phyloP scores from a whole-genome alignment of 78 protist species.

The Tieghemostelium lacteum region DNA sequence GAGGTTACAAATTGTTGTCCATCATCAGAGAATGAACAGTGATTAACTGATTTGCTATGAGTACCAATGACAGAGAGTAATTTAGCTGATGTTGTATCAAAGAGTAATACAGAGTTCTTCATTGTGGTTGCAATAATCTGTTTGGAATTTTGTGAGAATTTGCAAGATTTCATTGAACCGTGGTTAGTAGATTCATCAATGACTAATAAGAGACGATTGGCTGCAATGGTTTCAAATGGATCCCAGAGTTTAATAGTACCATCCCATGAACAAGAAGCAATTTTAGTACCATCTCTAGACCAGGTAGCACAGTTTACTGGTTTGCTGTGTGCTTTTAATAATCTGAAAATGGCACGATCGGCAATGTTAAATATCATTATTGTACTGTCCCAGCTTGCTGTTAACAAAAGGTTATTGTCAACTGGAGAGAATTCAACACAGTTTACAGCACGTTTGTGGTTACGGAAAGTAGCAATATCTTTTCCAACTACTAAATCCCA shows the following conservation, averaged over 20 bases:
- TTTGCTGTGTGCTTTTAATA: constrained; percentile 41
- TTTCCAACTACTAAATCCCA: constrained; percentile 81
- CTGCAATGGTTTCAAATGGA: constrained; percentile 8
- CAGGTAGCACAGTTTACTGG: constrained; percentile 60
- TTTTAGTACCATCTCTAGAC: constrained; percentile 43
- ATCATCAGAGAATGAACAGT: constrained; percentile 64
- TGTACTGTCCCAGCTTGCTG: constrained; percentile 67
- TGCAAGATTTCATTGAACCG: constrained; percentile 50
- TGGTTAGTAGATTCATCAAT: constrained; percentile 6
- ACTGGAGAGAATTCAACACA: constrained; percentile 47
- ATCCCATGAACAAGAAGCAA: constrained; percentile 81
- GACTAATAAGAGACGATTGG: not conserved
- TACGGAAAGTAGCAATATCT: constrained; percentile 29
- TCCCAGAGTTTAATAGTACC: constrained; percentile 78
- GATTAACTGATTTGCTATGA: constrained; percentile 45
- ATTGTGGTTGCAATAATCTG: constrained; percentile 76
- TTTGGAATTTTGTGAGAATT: constrained; percentile 41
- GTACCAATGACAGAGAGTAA: constrained; percentile 32
- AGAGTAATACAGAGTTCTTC: constrained; percentile 36
- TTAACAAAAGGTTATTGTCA: constrained; percentile 2
- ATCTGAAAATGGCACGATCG: constrained; percentile 8
- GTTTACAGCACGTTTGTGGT: constrained; percentile 64
- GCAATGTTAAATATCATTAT: constrained; percentile 21
- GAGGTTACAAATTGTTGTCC: constrained; percentile 53
- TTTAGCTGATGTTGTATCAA: constrained; percentile 14